A percentile compares a stretch with the other conserved stretches of the same genome.
These are phyloP conservation scores for barley (Hordeum vulgare) DNA, from an alignment of 176 grass and related monocot species.

Conservation along the genomic window MorexV3_pseudomolecules_assembly NC_058524.1:15698372-15698871, in stretches of 20 bases:
- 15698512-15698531: not conserved
- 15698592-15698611: not conserved
- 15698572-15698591: not conserved
- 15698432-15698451: no score
- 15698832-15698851: not conserved
- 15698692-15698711: no score
- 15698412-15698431: no score
- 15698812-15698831: not conserved
- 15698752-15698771: not conserved
- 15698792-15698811: not conserved
- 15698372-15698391: no score
- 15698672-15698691: no score
- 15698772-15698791: not conserved
- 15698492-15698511: not conserved
- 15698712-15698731: no score
- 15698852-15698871: not conserved
- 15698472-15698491: no score
- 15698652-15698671: no score
- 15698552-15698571: not conserved
- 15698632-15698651: no score
- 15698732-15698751: not conserved
- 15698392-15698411: no score
- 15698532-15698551: not conserved
- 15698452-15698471: no score
- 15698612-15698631: no score